Evolutionary conservation across 495 filamentous ascomycete species (phyloP).

Genomic region (Pseudomonodictys pantanalensis): DNA sequence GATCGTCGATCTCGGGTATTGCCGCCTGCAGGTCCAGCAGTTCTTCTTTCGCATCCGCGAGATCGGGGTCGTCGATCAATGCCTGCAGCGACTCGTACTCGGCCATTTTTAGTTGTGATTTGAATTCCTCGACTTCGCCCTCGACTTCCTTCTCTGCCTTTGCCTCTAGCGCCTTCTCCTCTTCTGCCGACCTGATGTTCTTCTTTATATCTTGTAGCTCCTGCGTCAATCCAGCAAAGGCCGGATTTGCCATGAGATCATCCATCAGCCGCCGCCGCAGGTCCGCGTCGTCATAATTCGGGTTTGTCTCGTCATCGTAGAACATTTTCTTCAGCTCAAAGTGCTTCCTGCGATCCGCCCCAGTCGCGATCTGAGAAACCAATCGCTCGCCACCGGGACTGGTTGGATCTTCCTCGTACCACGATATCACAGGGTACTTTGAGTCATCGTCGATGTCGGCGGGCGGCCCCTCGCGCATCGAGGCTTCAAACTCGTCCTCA

Average conservation of each 20-base stretch:
- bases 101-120: not conserved
- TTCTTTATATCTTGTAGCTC: slow-evolving; percentile 7
- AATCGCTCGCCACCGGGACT: not conserved
- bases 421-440: not conserved
- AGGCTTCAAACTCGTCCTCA: too few relatives aligned
- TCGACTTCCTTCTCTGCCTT: slow-evolving; percentile 10
- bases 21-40: not conserved
- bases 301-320: slow-evolving; percentile 6
- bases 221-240: slow-evolving; percentile 9
- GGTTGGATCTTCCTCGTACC: slow-evolving; percentile 1
- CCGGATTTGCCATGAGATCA: slow-evolving; percentile 17
- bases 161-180: not conserved
- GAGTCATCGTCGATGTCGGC: not conserved
- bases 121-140: not conserved
- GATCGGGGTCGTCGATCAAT: slow-evolving; percentile 18
- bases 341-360: not conserved
- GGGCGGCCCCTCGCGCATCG: not conserved
- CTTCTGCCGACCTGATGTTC: not conserved
- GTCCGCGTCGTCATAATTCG: slow-evolving; percentile 25
- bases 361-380: not conserved
- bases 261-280: slow-evolving; percentile 6
- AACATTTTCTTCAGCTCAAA: slow-evolving; percentile 8
- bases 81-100: slow-evolving; percentile 5
- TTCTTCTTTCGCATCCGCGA: not conserved
- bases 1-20: not conserved